Evolutionary conservation across 108 stramenopile genomes (phyloP), one percentile per base, ranked within the genome.

Genomic region (Mediolabrus comicus): DNA sequence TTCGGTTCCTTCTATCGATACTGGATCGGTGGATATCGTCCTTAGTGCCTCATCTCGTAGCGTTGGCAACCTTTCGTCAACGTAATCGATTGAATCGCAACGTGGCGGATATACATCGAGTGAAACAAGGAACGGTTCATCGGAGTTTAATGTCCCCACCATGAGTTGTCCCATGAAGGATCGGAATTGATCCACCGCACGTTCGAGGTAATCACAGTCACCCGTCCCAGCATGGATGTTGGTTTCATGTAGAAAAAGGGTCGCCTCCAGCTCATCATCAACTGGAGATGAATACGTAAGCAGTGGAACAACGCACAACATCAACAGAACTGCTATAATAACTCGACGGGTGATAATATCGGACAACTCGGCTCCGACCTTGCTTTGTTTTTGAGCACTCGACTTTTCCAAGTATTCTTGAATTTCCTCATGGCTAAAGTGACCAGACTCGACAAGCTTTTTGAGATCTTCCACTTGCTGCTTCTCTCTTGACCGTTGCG

Each of bases 261-360:
- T 69, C 16, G 71, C 73, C 32, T 63, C 67, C 13, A 25, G 55
- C 32, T 75, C 68, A 29, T 77, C 69, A 31, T 77, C 74, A 2
- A 72, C 53, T 26, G 72, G 60, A 56, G 77, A 71, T 53, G 80
- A 64, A 54, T 82, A 82, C 11, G 81, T 78, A 55, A 85, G 56
- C 52, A 84, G 62, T 31, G 84, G 85, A 13, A 88, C 81, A 22
- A 85, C 38, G 53, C 80, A 69, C 43, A 89, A 73, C 85, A 89
- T 86, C 56, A 81, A 34, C 30, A 89, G 73, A 8, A 89, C 85
- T 14, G 69, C 73, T 19, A 87, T 61, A 53, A 89, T 86, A 11
- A 89, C 88, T 31, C 86, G 71, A 8, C 86, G 75, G 19, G 80
- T 92, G 38, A 89, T 92, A 33, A 86, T 82, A 33, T 92, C 91